Conservation (phyloP, 2,329 filamentous ascomycete species). For the Blastomyces parvus region DNA sequence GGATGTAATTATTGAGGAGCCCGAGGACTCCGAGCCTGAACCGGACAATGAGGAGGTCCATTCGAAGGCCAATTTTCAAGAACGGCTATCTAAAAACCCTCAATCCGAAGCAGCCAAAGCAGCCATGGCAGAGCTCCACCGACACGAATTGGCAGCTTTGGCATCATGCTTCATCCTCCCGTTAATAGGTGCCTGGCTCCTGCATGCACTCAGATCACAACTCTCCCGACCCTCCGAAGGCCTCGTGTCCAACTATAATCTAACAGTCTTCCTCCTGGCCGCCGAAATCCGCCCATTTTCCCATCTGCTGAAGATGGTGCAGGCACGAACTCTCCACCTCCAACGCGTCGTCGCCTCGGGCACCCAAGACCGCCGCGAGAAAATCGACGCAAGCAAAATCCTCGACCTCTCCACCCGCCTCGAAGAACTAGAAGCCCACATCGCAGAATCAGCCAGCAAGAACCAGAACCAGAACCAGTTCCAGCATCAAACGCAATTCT, state of each 20-base stretch:
- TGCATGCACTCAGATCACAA: constrained; percentile 71
- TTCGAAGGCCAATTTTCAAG: constrained; percentile 14
- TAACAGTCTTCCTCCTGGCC: constrained; percentile 79
- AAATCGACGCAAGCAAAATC: constrained; percentile 29
- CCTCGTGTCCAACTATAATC: constrained; percentile 82
- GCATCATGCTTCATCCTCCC: constrained; percentile 71
- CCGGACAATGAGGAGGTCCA: constrained; percentile 16
- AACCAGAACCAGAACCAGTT: constrained; percentile 15
- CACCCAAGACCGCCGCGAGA: constrained; percentile 26
- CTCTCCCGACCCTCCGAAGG: constrained; percentile 76
- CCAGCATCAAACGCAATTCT: constrained; percentile 21
- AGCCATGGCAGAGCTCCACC: constrained; percentile 56
- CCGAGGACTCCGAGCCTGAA: constrained; percentile 24
- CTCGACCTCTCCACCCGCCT: constrained; percentile 56
- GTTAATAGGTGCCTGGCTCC: constrained; percentile 66
- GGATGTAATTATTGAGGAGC: constrained; percentile 24
- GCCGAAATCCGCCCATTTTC: constrained; percentile 76
- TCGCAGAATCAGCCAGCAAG: constrained; percentile 31
- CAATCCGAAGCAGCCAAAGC: constrained; percentile 22
- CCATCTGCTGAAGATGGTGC: constrained; percentile 71
- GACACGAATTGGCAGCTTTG: constrained; percentile 66
- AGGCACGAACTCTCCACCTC: constrained; percentile 68
- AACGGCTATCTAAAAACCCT: constrained; percentile 8
- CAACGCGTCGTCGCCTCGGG: constrained; percentile 55
- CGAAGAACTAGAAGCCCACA: constrained; percentile 56